Evolutionary conservation across 345 rosid species (phyloP).

Genomic region (Eucalyptus paniculata): DNA sequence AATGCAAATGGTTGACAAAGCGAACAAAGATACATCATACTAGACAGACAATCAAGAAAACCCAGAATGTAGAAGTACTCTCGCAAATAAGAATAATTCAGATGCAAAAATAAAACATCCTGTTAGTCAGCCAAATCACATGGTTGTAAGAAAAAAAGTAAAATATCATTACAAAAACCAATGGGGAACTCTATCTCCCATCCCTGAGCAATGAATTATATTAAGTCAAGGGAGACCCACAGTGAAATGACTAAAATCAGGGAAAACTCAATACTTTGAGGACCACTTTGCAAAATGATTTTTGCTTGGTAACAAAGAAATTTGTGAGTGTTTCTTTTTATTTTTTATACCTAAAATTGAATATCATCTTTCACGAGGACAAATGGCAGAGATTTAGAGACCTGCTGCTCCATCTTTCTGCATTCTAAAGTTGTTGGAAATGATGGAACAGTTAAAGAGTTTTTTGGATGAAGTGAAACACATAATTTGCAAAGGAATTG

Average conservation of each 20-base stretch:
- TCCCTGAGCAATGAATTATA: not conserved
- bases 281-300: not conserved
- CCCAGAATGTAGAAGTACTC: not conserved
- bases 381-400: not conserved
- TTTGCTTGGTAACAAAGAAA: not conserved
- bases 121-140: not conserved
- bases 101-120: not conserved
- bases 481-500: not conserved
- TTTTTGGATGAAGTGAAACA: not conserved
- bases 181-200: not conserved
- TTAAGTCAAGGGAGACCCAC: not conserved
- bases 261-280: not conserved
- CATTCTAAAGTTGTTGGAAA: not conserved
- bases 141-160: not conserved
- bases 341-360: not conserved
- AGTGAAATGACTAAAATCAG: not conserved
- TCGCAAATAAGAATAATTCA: not conserved
- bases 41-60: not conserved
- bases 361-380: not conserved
- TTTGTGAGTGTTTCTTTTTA: not conserved
- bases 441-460: not conserved
- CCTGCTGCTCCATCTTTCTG: not conserved
- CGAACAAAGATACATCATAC: not conserved
- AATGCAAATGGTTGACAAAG: not conserved
- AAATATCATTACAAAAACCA: not conserved